Percentiles rank a stretch among this genome's conserved stretches.
phyloP scores from a whole-genome alignment of 768 basidiomycete species.

The Scleroderma citrinum region DNA sequence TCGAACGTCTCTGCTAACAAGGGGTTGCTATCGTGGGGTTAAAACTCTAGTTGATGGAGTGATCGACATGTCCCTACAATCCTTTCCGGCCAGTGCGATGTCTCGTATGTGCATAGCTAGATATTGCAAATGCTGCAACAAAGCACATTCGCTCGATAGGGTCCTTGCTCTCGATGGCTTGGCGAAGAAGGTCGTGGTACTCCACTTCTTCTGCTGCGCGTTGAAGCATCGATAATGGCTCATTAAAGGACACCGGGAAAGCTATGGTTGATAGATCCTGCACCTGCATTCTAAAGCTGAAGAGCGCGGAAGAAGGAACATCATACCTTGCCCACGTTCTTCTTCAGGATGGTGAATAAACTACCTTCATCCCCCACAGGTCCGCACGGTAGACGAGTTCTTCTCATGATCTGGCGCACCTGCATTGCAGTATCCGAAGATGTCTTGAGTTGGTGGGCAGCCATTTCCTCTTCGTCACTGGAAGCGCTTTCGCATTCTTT shows the following conservation, averaged over 20 bases:
- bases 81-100: constrained; percentile 81
- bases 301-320: constrained; percentile 1
- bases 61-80: constrained; percentile 50
- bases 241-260: constrained; percentile 88
- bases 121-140: constrained; percentile 81
- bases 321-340: constrained; percentile 80
- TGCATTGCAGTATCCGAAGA: constrained; percentile 5
- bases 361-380: constrained; percentile 73
- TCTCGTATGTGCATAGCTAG: constrained; percentile 75
- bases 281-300: neutral
- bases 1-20: constrained; percentile 89
- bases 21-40: constrained; percentile 55
- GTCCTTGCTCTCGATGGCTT: constrained; percentile 54
- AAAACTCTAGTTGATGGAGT: constrained; percentile 5
- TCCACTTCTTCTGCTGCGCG: constrained; percentile 80
- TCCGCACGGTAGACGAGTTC: constrained; percentile 55
- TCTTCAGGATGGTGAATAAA: constrained; percentile 76
- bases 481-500: constrained; percentile 36
- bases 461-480: constrained; percentile 41
- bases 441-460: neutral
- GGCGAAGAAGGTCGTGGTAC: constrained; percentile 62
- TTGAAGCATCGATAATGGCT: constrained; percentile 79
- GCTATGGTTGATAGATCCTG: constrained; percentile 80
- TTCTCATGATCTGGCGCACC: constrained; percentile 34
- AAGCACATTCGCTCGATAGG: constrained; percentile 65